Evolutionary conservation across 257 asterid species (phyloP), one percentile per base, ranked within the genome.

Genomic region (Rhazya stricta): DNA sequence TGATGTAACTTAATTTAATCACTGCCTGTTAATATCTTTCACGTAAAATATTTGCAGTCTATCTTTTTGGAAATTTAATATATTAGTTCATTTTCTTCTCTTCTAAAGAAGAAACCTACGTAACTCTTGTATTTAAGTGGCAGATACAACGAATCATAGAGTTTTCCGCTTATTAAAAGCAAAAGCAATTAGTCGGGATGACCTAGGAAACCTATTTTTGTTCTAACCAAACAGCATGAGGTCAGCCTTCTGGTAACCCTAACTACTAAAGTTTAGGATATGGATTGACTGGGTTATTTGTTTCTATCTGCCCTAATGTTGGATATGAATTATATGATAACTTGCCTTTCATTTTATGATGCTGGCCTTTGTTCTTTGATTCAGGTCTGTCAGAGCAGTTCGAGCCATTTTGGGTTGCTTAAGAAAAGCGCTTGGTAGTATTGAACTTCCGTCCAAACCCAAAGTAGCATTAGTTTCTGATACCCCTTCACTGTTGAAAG

Each of bases 401-500:
- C 91, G 81, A 73, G 96, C 98, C 9, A 98, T 90, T 23, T 36
- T 87, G 75, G 85, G 79, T 79, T 95, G 99, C 86, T 74, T 87
- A 37, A 81, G 78, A 68, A 89, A 86, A 79, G 85, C 88, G 37
- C 27, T 85, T 37, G 50, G 69, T 50, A 83, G 82, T 80, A 69
- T 86, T 45, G 86, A 78, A 57, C 41, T 75, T 68, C 76, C 54
- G 58, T 69, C 86, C 69, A 89, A 82, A 80, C 99, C 97, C 61
- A 92, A 81, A 82, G 85, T 95, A 32, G 94, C 86, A 71, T 42
- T 95, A 78, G 88, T 95, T 83, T 91, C 99, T 2, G 99, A 95
- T 82, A 89, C 88, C 68, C 98, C 99, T 78, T 81, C 89, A 67
- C 67, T 88, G 77, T 81, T 95, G 79, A 81, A 84, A 79, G 90